Evolutionary conservation across 2,329 filamentous ascomycete species (phyloP).

Genomic region (Alternaria hordeiaustralica): DNA sequence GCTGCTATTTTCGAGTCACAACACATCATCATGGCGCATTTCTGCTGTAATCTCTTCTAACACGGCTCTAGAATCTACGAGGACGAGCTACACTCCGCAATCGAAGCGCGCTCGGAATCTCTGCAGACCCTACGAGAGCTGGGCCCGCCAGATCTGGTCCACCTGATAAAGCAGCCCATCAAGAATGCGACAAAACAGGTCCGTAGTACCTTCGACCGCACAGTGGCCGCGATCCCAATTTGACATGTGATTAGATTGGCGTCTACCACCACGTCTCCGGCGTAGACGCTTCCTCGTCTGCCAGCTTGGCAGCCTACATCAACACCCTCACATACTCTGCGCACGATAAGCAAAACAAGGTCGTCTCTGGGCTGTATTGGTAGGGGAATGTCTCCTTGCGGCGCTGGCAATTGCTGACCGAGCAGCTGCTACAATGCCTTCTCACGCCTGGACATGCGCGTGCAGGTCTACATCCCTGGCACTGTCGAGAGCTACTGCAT

Average conservation of each 20-base stretch:
- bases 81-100: conserved; percentile 87
- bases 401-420: conserved; percentile 35
- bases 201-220: conserved; percentile 20
- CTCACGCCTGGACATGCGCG: conserved; percentile 96
- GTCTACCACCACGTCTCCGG: conserved; percentile 98
- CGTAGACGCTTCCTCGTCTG: conserved; percentile 95
- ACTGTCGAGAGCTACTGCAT: conserved; percentile 97
- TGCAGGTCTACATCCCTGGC: conserved; percentile 95
- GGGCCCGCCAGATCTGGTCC: conserved; percentile 92
- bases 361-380: conserved; percentile 94
- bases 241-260: conserved; percentile 66
- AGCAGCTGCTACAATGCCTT: conserved; percentile 96
- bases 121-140: conserved; percentile 87
- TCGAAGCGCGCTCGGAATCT: conserved; percentile 91
- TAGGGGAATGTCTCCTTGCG: conserved; percentile 51
- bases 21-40: neutral
- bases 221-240: conserved; percentile 9
- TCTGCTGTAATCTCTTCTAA: conserved; percentile 4
- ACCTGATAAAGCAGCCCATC: conserved; percentile 80
- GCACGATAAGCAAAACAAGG: conserved; percentile 83
- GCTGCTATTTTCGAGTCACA: neutral
- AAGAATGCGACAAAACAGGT: conserved; percentile 66
- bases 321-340: conserved; percentile 95
- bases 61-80: conserved; percentile 77
- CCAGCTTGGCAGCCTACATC: conserved; percentile 95